Base-by-base conservation (phyloP, 495 filamentous ascomycete species). In the Hypoxylon subgilvum region DNA sequence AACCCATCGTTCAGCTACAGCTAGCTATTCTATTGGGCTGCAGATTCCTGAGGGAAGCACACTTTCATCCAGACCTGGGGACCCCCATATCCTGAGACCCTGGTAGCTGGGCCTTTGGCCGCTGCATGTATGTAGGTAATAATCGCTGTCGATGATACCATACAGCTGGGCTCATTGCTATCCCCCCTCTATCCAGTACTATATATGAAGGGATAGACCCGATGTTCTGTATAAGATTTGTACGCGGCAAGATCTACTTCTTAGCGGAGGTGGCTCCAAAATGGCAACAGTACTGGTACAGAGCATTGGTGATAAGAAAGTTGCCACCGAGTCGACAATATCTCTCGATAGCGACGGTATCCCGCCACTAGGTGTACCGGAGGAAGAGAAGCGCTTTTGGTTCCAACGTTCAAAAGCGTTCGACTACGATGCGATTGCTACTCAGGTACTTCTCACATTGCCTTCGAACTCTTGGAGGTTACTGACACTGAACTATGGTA, bases 401-500 rank as follows among this genome's bases (percentile, higher is more conserved):
- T 80, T 72, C 34, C 76, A 79, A 38, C 69, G 76, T 18, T 40
- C 32, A 5, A 72, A 60, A 18, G 52, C 51, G 0, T 77, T 77
- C 39, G 81, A 87, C 43, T 71, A 73, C 1, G 70, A 81, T 41
- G 78, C 78, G 23, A 79, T 85, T 32, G 85, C 85, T 0, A 88
- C 84, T 0, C 79, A 80, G 64, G 72, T 68, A 58, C 2, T 3
- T 30, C 10, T 30, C 27, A 30, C 5, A 30, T 30, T 30, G 27
- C 27, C 10, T 34, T 34, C 7, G n/a, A 10, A 5, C 27, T 5
- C 21, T n/a, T 18, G 1, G 13, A 19, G 7, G 27, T 39, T 1
- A 17, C 47, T 58, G 13, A 58, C 38, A 22, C 16, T 18, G 25
- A 16, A 9, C 38, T 14, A 39, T 14, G 30, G 6, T 16, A 14